Base-by-base conservation (phyloP, 768 basidiomycete genomes). In the Hygrophoropsis aurantiaca region DNA sequence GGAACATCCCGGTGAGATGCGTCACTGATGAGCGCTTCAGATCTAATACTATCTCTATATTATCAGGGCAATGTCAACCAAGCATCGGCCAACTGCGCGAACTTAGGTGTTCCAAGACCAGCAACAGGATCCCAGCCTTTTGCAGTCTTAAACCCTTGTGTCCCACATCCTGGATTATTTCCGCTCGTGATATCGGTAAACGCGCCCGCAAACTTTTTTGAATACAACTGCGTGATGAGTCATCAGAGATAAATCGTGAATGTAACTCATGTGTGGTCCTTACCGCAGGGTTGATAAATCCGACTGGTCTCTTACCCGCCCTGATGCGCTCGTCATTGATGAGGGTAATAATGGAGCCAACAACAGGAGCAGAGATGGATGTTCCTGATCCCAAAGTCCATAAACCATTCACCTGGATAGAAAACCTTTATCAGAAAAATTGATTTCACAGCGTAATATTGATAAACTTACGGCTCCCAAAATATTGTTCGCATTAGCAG, bases 281-380 rank as follows among this genome's bases (percentile, higher is more conserved):
- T 41, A 76, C 74, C n/a, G 59, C 47, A 33, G 75, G 80, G 54
- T 84, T 84, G 46, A 84, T 60, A 64, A 84, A 84, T 3, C 82
- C 85, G 16, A 86, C 65, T 1, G 81, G 59, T 2, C 66, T 39
- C 56, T 78, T 74, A 30, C 72, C 69, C 9, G 50, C 41, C 0
- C 75, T 65, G 21, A 86, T 61, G 19, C 78, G 79, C 36, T 72
- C 77, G 57, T 86, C 84, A 44, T 85, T 85, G 34, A 85, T 60
- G 48, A 84, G 71, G 8, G 84, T 54, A 46, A 86, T 70, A 19
- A 86, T 68, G 18, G 72, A 75, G 13, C 80, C 85, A 16, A 83
- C 72, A 49, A 83, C 81, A 1, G 85, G 85, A 15, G 79, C 58
- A 44, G 76, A 67, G 15, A 82, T 80, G 36, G 78, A 81, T 9